A percentile compares a stretch with the other conserved stretches of the same genome.
Conservation (phyloP, 257 asterid species). For the Salvia hispanica region DNA sequence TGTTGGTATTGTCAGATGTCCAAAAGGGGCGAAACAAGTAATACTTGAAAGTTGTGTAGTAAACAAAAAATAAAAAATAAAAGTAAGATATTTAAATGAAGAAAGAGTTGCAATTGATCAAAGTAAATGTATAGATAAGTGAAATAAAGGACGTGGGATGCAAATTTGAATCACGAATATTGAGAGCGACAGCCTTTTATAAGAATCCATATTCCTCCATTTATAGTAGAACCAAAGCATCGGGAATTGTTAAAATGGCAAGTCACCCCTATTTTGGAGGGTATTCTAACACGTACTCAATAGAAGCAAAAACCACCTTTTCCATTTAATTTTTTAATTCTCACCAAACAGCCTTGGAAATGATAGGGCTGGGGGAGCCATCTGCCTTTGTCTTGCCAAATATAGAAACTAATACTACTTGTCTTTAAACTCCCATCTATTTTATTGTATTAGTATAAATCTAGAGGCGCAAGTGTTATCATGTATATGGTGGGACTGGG, state of each 20-base stretch:
- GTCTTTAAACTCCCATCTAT: background rate
- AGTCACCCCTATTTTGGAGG: background rate
- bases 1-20: too few species aligned
- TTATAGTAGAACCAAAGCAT: constrained; percentile 18
- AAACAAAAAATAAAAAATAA: too few species aligned
- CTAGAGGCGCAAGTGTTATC: background rate
- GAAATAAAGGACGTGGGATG: too few species aligned
- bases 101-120: too few species aligned
- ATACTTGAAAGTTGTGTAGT: too few species aligned
- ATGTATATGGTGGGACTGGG: too few species aligned
- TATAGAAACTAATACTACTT: constrained; percentile 13
- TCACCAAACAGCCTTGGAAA: constrained; percentile 15
- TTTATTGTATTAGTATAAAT: background rate
- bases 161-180: too few species aligned
- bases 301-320: background rate
- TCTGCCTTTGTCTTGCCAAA: constrained; percentile 20
- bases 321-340: background rate
- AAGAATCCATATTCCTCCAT: background rate
- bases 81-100: too few species aligned
- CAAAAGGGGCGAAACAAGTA: too few species aligned
- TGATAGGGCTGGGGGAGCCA: constrained; percentile 11
- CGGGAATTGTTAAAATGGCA: constrained; percentile 23
- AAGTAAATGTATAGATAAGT: too few species aligned
- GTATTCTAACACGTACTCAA: background rate
- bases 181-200: background rate